phyloP scores from a whole-genome alignment of 129 eudicot species.

The Saussurea involucrata region DNA sequence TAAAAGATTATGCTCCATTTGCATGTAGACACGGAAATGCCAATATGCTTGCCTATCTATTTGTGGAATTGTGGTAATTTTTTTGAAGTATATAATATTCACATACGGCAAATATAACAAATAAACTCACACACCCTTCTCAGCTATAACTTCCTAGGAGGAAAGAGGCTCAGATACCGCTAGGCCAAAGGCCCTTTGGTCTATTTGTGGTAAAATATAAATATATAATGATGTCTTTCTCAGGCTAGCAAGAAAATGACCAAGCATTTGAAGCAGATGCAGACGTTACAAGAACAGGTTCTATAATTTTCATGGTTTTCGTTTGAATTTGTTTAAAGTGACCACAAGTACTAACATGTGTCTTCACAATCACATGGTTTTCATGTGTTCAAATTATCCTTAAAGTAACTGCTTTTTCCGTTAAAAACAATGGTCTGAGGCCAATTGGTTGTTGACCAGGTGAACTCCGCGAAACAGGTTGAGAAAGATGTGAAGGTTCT shows the following conservation, averaged over 20 bases:
- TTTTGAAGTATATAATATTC: no score
- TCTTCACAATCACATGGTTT: background rate
- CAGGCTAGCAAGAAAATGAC: slow-evolving; percentile 78
- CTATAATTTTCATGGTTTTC: slow-evolving; percentile 6
- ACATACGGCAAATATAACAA: no score
- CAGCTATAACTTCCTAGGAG: no score
- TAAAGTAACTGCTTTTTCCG: background rate
- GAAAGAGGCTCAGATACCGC: no score
- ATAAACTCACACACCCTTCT: no score
- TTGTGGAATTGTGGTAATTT: no score
- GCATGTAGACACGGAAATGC: background rate
- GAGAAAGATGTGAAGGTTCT: slow-evolving; percentile 83
- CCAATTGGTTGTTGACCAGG: slow-evolving; percentile 33
- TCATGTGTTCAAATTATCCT: background rate
- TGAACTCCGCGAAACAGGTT: slow-evolving; percentile 61
- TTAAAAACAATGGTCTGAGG: background rate
- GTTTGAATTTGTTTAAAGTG: background rate
- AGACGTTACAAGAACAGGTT: slow-evolving; percentile 57
- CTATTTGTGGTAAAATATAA: no score
- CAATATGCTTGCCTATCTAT: slow-evolving; percentile 1
- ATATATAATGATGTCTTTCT: slow-evolving; percentile 27
- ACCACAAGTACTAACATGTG: background rate
- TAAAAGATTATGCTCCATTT: background rate
- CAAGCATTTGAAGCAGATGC: slow-evolving; percentile 70
- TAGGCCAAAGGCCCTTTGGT: no score